Evolutionary conservation across 805 yeast genomes (phyloP).

Genomic region (Candida chilensis): DNA sequence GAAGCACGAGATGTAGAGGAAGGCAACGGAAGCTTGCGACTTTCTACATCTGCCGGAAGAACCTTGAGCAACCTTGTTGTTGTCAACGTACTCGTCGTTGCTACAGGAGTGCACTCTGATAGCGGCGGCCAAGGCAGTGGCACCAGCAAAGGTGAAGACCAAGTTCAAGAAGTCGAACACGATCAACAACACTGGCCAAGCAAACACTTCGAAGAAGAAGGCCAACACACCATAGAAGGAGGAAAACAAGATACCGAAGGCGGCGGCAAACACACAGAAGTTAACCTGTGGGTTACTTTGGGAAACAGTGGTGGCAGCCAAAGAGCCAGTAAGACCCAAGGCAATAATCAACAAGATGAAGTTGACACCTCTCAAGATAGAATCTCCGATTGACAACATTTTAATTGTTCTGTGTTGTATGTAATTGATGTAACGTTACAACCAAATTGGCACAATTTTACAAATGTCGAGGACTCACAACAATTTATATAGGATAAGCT

Average conservation of each 20-base stretch:
- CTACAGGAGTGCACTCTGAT: conserved; percentile 81
- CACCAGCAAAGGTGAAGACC: conserved; percentile 91
- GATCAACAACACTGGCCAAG: conserved; percentile 79
- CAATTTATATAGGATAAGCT: too few relatives aligned
- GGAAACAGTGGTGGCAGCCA: conserved; percentile 51
- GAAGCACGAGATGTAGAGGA: conserved; percentile 78
- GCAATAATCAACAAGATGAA: conserved; percentile 69
- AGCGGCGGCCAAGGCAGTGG: conserved; percentile 88
- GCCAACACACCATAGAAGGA: conserved; percentile 75
- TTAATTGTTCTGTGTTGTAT: too few relatives aligned
- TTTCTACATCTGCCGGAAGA: conserved; percentile 83
- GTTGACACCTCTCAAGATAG: conserved; percentile 64
- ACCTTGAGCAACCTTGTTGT: conserved; percentile 70
- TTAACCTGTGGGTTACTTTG: conserved; percentile 74
- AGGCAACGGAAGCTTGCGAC: conserved; percentile 79
- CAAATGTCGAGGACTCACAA: too few relatives aligned
- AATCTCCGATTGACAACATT: conserved; percentile 71
- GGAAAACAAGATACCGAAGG: conserved; percentile 77
- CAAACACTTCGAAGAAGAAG: conserved; percentile 65
- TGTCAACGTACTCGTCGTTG: conserved; percentile 53
- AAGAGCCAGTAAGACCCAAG: conserved; percentile 85
- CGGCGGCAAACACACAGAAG: conserved; percentile 80
- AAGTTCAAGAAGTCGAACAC: conserved; percentile 78
- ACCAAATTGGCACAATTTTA: too few relatives aligned
- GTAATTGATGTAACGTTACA: too few relatives aligned